Base-by-base conservation (phyloP, 1,284 basidiomycete species). In the Pisolithus thermaeus region DNA sequence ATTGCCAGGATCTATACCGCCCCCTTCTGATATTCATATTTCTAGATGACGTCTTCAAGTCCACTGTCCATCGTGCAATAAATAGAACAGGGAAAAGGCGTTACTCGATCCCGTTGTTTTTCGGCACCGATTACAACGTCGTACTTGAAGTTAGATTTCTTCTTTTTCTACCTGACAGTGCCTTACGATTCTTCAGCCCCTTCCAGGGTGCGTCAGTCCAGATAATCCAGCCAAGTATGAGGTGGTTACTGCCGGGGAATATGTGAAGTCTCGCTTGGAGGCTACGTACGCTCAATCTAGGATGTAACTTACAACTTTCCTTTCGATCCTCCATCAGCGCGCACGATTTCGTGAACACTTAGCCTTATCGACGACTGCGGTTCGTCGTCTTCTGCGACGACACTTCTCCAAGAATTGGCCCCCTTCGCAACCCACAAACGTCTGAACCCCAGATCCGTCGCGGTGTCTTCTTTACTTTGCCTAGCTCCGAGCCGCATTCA, bases 1-100 rank as follows among this genome's bases (percentile, higher is more conserved):
- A 28, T 12, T 36, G 18, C n/a, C 22, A 14, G 28, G 6, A 14
- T 9, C 4, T 8, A 11, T 5, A 46, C n/a, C 30, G 22, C 4
- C 18, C 9, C 28, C n/a, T 18, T 35, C 9, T 18, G 7, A 35
- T 35, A 35, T 5, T 5, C 30, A 30, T 4, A 14, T 5, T 28
- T 48, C 22, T 52, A 89, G 85, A 90, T 64, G 87, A 84, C 58
- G 73, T 87, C 36, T 90, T 90, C 73, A 87, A 87, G 55, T 87
- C 84, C 2, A 90, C 86, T 2, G 72, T 83, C 3, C 89, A 91
- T 64, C 79, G 87, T 22, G 89, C 81, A 4, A 77, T 88, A 56
- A 89, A 90, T 58, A 67, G 78, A 3, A 78, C 79, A 25, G 79
- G 81, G 3, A 64, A 74, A 20, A 71, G 76, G 49, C 73, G 87